phyloP scores from a whole-genome alignment of 208 protist species.

The Acanthamoeba castellanii region DNA sequence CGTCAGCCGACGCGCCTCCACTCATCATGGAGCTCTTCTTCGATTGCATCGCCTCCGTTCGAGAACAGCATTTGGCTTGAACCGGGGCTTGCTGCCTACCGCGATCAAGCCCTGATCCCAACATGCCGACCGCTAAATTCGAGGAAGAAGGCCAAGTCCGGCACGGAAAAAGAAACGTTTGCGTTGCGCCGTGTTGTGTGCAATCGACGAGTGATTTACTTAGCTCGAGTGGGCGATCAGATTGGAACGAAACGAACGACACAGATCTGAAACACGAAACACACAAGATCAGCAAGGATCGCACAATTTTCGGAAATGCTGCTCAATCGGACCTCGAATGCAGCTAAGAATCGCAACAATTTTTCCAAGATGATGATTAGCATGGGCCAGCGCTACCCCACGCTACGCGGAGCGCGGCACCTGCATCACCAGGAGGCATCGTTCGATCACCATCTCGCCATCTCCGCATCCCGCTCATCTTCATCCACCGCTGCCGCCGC shows the following conservation, averaged over 20 bases:
- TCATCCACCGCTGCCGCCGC: background rate
- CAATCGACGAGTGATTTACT: background rate
- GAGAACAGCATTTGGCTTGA: background rate
- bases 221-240: too few species aligned
- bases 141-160: background rate
- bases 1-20: background rate
- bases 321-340: background rate
- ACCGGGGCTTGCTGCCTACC: background rate
- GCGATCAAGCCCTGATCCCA: background rate
- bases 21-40: constrained; percentile 41
- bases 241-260: background rate
- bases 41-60: background rate
- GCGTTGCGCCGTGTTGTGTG: background rate
- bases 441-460: background rate
- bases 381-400: background rate
- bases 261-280: background rate
- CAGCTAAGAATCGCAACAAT: constrained; percentile 54
- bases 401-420: background rate
- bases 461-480: background rate
- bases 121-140: background rate
- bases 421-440: background rate
- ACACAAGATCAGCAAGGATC: background rate
- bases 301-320: constrained; percentile 7
- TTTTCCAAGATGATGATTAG: constrained; percentile 52
- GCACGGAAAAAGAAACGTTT: background rate